Evolutionary conservation across 306 rosid species (phyloP).

Genomic region (Dryas drummondii): DNA sequence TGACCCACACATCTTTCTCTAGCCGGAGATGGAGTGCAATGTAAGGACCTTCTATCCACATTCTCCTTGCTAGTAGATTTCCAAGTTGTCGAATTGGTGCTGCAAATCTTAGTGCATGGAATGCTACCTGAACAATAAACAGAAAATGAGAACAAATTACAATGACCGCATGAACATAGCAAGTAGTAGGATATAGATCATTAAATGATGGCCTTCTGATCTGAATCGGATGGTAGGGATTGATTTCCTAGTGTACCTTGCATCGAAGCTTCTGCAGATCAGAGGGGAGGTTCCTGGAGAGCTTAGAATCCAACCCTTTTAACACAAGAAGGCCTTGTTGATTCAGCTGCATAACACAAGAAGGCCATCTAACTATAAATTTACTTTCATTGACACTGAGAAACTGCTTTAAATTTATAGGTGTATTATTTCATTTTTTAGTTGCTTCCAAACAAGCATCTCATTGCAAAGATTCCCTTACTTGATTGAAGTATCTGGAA

Average conservation of each 20-base stretch:
- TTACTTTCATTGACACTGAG: no score
- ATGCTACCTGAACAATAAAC: conserved; percentile 42
- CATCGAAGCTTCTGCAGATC: conserved; percentile 61
- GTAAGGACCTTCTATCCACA: conserved; percentile 66
- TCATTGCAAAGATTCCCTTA: conserved; percentile 8
- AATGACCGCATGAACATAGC: background rate
- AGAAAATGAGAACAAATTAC: background rate
- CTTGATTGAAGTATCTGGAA: conserved; percentile 39
- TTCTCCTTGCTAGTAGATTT: conserved; percentile 43
- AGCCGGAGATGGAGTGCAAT: conserved; percentile 56
- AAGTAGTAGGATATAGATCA: background rate
- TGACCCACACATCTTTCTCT: conserved; percentile 60
- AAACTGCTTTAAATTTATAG: no score
- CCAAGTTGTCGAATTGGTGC: conserved; percentile 52
- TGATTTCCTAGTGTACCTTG: conserved; percentile 33
- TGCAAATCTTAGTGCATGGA: conserved; percentile 53
- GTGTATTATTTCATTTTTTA: no score
- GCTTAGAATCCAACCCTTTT: conserved; percentile 60
- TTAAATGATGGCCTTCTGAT: no score
- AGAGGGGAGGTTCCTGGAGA: conserved; percentile 55
- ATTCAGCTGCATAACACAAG: conserved; percentile 32
- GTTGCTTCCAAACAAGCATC: background rate
- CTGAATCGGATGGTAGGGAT: background rate
- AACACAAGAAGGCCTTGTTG: conserved; percentile 46
- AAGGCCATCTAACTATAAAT: no score